A percentile compares a stretch with the other conserved stretches of the same genome.
Conservation (phyloP, 1,284 basidiomycete genomes). For the Cystobasidiaceae sp. region DNA sequence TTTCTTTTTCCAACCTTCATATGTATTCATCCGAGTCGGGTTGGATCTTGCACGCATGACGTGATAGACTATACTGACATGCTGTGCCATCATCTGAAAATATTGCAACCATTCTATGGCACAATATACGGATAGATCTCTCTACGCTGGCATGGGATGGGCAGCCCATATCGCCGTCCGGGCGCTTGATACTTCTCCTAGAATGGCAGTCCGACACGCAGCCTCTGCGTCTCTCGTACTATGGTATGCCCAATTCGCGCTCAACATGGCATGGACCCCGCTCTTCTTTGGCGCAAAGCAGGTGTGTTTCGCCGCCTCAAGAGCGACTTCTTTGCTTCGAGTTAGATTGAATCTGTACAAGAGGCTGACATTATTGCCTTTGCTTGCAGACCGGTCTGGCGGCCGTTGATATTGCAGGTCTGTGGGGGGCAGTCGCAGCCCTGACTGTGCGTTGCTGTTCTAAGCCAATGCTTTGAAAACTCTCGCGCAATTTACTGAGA, state of each 20-base stretch:
- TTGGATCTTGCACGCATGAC: no score
- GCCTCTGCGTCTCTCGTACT: conserved; percentile 57
- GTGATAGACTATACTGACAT: no score
- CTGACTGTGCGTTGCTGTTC: conserved; percentile 64
- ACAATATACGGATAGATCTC: no score
- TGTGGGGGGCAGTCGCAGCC: conserved; percentile 59
- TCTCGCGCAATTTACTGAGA: not conserved
- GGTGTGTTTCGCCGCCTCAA: no score
- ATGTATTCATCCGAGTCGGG: no score
- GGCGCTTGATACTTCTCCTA: conserved; percentile 53
- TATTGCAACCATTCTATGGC: not conserved
- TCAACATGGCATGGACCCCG: conserved; percentile 67
- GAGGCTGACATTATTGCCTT: not conserved
- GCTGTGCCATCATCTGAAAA: no score
- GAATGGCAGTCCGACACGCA: conserved; percentile 47
- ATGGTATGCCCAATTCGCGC: conserved; percentile 64
- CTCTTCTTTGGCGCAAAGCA: conserved; percentile 61
- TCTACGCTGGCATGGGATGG: conserved; percentile 51
- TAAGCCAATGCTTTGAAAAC: no score
- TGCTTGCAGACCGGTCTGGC: conserved; percentile 52
- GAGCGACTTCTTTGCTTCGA: no score
- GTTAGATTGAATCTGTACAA: not conserved
- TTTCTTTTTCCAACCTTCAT: no score
- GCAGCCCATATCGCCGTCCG: conserved; percentile 63
- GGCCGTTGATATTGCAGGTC: conserved; percentile 57